Conservation (phyloP, 345 rosid genomes). For the Rhizophora mangle region DNA sequence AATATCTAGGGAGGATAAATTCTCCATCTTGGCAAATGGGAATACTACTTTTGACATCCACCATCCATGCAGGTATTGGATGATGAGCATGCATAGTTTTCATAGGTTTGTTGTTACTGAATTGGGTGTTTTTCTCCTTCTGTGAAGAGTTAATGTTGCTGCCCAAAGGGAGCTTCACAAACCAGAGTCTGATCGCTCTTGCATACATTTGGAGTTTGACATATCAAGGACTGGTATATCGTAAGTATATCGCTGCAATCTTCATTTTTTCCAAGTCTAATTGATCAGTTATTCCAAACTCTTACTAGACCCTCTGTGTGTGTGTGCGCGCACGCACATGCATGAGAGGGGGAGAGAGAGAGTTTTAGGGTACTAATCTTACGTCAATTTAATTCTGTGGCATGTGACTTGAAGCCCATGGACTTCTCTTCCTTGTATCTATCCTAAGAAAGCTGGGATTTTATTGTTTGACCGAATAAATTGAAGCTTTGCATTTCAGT, state of each 20-base stretch:
- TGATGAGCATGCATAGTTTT: conserved; percentile 1
- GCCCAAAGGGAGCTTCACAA: conserved; percentile 81
- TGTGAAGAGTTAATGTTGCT: conserved; percentile 70
- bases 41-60: conserved; percentile 63
- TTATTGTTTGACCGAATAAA: not conserved
- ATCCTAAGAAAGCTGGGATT: not conserved
- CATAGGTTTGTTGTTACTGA: conserved; percentile 21
- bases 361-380: too few relatives aligned
- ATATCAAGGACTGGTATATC: conserved; percentile 59
- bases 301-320: too few relatives aligned
- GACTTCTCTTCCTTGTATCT: not conserved
- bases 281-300: too few relatives aligned
- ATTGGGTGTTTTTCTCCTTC: conserved; percentile 9
- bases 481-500: too few relatives aligned
- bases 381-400: not conserved
- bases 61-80: conserved; percentile 78
- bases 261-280: too few relatives aligned
- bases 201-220: conserved; percentile 94
- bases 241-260: conserved; percentile 41
- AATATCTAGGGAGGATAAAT: conserved; percentile 32
- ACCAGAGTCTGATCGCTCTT: conserved; percentile 85
- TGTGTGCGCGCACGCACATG: too few relatives aligned
- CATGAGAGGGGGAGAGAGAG: too few relatives aligned
- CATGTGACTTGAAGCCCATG: not conserved
- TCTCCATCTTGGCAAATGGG: conserved; percentile 53